A percentile compares a stretch with the other conserved stretches of the same genome.
These are phyloP conservation scores for barrel medic (Medicago truncatula) DNA, from an alignment of 306 rosid genomes.

Conservation along the genomic window DNA sequence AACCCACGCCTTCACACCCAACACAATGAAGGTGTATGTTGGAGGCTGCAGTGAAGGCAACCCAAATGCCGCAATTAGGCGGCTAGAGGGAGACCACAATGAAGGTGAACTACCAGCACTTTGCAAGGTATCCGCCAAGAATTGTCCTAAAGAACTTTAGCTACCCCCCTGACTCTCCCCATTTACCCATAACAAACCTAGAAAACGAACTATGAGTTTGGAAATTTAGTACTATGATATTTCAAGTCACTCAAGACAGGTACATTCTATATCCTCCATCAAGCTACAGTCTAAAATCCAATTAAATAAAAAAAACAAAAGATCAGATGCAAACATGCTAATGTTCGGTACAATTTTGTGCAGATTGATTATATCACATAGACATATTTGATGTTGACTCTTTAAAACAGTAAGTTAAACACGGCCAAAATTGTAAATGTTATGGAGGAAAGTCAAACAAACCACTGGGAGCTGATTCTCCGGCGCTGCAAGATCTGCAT, in stretches of 20 bases:
- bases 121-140: background rate
- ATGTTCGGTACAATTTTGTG: constrained; percentile 1
- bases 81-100: no score
- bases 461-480: constrained; percentile 62
- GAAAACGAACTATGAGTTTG: constrained; percentile 27
- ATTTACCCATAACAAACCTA: constrained; percentile 8
- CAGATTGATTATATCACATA: constrained; percentile 31
- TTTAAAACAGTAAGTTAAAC: constrained; percentile 25
- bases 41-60: no score
- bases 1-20: no score
- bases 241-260: constrained; percentile 28
- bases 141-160: constrained; percentile 29
- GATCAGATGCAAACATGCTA: constrained; percentile 24
- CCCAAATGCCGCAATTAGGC: no score
- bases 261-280: constrained; percentile 34
- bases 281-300: constrained; percentile 15
- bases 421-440: constrained; percentile 26
- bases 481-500: constrained; percentile 58
- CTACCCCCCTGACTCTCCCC: constrained; percentile 27
- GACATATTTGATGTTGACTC: constrained; percentile 27
- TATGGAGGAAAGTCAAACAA: constrained; percentile 39
- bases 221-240: background rate
- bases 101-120: no score
- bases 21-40: no score
- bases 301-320: constrained; percentile 13